These are phyloP conservation scores for Fraxinus cuspidata DNA, from an alignment of 257 asterid species.

Conservation along the genomic window DNA sequence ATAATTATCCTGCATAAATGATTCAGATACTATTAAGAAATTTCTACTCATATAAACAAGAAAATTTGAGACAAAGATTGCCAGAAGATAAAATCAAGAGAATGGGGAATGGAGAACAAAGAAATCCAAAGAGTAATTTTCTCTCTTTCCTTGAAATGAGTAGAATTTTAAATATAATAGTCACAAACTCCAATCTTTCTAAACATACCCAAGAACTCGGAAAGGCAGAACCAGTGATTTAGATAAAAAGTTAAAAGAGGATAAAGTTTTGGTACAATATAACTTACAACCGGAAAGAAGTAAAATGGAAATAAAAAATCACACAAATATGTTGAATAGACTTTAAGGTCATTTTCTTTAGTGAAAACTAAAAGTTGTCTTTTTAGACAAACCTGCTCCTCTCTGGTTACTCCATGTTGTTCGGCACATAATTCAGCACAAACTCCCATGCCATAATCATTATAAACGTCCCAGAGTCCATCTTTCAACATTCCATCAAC, in stretches of 20 bases:
- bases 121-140: background rate
- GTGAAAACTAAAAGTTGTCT: background rate
- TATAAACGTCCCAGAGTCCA: constrained; percentile 95
- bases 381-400: constrained; percentile 72
- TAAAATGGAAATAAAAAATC: background rate
- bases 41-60: background rate
- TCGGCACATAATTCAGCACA: constrained; percentile 99
- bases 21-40: constrained; percentile 24
- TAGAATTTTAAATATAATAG: background rate
- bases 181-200: background rate
- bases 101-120: background rate
- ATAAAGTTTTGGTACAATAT: background rate
- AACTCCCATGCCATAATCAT: constrained; percentile 95
- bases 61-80: constrained; percentile 4
- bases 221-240: background rate
- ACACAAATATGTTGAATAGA: background rate
- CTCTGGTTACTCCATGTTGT: constrained; percentile 76
- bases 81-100: background rate
- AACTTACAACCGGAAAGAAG: background rate
- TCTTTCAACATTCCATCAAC: constrained; percentile 99
- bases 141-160: background rate
- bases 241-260: background rate
- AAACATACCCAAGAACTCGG: background rate
- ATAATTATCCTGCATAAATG: constrained; percentile 64
- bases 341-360: background rate